Base-by-base conservation (phyloP, 768 basidiomycete genomes). In the Coprinellus micaceus region DNA sequence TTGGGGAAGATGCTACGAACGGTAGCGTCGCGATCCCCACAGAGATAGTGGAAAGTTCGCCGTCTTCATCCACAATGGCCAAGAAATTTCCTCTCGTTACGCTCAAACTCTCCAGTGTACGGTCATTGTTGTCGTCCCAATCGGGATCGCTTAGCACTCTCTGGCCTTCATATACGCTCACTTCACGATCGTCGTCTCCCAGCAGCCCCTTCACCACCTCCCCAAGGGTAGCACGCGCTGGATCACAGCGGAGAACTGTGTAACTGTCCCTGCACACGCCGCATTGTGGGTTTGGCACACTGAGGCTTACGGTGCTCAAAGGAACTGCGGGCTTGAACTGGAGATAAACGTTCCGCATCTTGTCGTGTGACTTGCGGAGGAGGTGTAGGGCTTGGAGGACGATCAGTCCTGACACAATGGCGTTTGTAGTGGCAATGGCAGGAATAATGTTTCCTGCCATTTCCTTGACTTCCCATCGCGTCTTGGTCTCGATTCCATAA, bases 401-500 rank as follows among this genome's bases (percentile, higher is more conserved):
- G 66, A 98, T 94, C 37, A 96, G 76, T 0, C 96, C 97, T 0
- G 97, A 89, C 61, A 98, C 85, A 69, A 99, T 91, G 10, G 97
- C 97, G 68, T 99, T 99, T 22, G 97, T 99, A 3, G 97, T 99
- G 4, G 97, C 97, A 64, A 99, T 98, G 1, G 97, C 97, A 5
- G 97, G 97, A 60, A 98, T 99, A 64, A 99, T 98, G 71, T 99
- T 99, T 10, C 97, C 97, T 0, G 97, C 97, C 92, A 98, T 98
- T 72, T 98, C 95, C 82, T 99, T 99, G 49, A 99, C 86, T 67
- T 98, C 89, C 91, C 96, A 99, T 15, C 94, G 82, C 1, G 93
- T 98, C 76, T 95, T 94, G 3, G 78, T 79, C 5, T 82, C 81
- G 36, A 99, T 99, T 3, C 86, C 87, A 66, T 98, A 99, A 0